Conservation (phyloP, 805 yeast species). For the Metschnikowia peoriensis region DNA sequence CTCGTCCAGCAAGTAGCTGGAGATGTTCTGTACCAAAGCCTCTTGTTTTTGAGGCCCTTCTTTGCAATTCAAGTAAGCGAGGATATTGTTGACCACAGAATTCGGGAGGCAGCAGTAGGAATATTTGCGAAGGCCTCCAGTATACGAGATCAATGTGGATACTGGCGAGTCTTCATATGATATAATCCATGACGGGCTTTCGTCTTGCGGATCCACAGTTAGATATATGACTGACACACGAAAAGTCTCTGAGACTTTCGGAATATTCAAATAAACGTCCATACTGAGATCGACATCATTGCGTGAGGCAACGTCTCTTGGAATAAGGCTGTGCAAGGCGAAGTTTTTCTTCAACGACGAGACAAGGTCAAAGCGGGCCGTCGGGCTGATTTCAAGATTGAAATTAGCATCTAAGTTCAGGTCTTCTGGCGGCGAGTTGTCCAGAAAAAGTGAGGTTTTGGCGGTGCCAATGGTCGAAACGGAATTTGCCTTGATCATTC, state of each 20-base stretch:
- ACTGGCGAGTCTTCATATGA: slow-evolving; percentile 24
- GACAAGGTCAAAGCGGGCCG: slow-evolving; percentile 32
- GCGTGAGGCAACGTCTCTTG: slow-evolving; percentile 32
- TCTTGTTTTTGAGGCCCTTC: not conserved
- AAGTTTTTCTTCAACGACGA: slow-evolving; percentile 38
- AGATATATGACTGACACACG: slow-evolving; percentile 26
- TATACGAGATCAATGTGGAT: slow-evolving; percentile 34
- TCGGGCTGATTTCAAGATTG: slow-evolving; percentile 12
- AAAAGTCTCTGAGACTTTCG: slow-evolving; percentile 18
- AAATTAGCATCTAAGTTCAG: slow-evolving; percentile 11
- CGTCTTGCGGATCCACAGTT: slow-evolving; percentile 16
- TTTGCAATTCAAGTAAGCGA: slow-evolving; percentile 6
- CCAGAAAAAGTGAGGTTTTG: slow-evolving; percentile 7
- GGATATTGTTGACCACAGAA: slow-evolving; percentile 12
- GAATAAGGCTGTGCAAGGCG: slow-evolving; percentile 29
- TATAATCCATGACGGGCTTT: slow-evolving; percentile 32
- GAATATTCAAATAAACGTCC: slow-evolving; percentile 33
- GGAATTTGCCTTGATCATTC: slow-evolving; percentile 8
- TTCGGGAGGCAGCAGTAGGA: slow-evolving; percentile 41
- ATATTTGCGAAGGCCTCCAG: slow-evolving; percentile 42
- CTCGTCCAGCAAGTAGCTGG: slow-evolving; percentile 22
- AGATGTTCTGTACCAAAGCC: slow-evolving; percentile 19
- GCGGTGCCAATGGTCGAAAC: slow-evolving; percentile 10
- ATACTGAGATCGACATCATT: slow-evolving; percentile 35
- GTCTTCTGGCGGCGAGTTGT: slow-evolving; percentile 12